These are phyloP conservation scores for Wickerhamomyces tratensis DNA, from an alignment of 805 yeast species.

Conservation along the genomic window DNA sequence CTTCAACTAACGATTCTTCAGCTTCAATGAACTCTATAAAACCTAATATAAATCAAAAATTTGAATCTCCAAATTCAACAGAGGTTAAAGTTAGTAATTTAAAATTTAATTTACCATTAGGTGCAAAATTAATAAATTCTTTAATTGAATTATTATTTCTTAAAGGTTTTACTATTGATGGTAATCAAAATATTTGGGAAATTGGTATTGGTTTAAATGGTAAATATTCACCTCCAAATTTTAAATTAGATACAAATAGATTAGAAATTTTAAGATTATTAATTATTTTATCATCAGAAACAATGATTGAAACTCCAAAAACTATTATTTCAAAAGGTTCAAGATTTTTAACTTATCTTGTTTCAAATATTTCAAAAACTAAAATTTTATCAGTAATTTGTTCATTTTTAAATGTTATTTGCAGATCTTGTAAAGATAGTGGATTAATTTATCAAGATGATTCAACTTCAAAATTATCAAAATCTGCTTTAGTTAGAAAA, in stretches of 20 bases:
- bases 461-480: constrained; percentile 14
- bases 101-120: constrained; percentile 15
- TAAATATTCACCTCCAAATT: constrained; percentile 22
- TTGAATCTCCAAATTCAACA: constrained; percentile 9
- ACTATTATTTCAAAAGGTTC: constrained; percentile 43
- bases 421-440: constrained; percentile 43
- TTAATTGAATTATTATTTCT: constrained; percentile 42
- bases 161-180: constrained; percentile 43
- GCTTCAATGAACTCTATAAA: constrained; percentile 9
- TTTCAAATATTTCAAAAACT: constrained; percentile 36
- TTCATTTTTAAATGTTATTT: constrained; percentile 57
- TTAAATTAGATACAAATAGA: constrained; percentile 51
- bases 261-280: constrained; percentile 57
- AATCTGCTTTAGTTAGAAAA: constrained; percentile 28
- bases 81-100: constrained; percentile 8
- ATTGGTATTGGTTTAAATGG: constrained; percentile 55
- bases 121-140: constrained; percentile 25
- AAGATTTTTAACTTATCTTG: constrained; percentile 47
- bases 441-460: constrained; percentile 30
- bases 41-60: constrained; percentile 9
- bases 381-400: constrained; percentile 46
- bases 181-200: constrained; percentile 49
- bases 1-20: constrained; percentile 11
- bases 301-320: constrained; percentile 39
- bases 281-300: constrained; percentile 44